Base-by-base conservation (phyloP, 139 green algal genomes). In the Micractinium conductrix region DNA sequence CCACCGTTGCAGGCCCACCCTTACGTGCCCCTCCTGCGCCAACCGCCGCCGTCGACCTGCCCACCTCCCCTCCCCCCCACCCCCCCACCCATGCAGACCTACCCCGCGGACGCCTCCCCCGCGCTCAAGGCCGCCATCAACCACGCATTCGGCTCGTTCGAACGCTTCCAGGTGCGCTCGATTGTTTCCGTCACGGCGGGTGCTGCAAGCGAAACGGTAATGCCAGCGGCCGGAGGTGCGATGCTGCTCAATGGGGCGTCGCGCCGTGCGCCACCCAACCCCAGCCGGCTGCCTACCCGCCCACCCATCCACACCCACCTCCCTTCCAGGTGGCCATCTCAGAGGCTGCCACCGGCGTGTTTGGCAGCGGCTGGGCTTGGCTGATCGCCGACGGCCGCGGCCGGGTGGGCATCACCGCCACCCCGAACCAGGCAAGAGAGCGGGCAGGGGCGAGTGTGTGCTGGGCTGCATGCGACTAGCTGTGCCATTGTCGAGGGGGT, bases 341-440 rank as follows among this genome's bases (percentile, higher is more conserved):
- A 17, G 82, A 85, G 16, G 60, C 82, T 30, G 85, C 89, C 42
- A 88, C 82, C 37, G 86, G 60, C 35, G 81, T 93, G 37, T 91
- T 94, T 81, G 92, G 92, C 53, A 90, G 79, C 37, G 92, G 92
- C 75, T 95, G 92, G 92, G 91, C 84, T 2, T 87, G 82, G 82
- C 38, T 87, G 58, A 33, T 68, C 0, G 43, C 55, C 26, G 44
- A 35, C 10, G 24, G 42, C 50, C 6, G 24, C 30, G 73, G 83
- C 37, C 55, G 81, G 42, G 83, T 95, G 42, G 43, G 48, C 5
- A 89, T 95, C 43, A 78, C 73, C 24, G 92, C 91, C 37, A 92
- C 90, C 4, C 44, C 89, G 43, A 95, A 95, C 85, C 91, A 94
- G 76, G 76, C 45, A 21, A 50, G n/a, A n/a, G n/a, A n/a, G n/a